phyloP scores from a whole-genome alignment of 345 rosid genomes.

The Eutrema yunnanense region DNA sequence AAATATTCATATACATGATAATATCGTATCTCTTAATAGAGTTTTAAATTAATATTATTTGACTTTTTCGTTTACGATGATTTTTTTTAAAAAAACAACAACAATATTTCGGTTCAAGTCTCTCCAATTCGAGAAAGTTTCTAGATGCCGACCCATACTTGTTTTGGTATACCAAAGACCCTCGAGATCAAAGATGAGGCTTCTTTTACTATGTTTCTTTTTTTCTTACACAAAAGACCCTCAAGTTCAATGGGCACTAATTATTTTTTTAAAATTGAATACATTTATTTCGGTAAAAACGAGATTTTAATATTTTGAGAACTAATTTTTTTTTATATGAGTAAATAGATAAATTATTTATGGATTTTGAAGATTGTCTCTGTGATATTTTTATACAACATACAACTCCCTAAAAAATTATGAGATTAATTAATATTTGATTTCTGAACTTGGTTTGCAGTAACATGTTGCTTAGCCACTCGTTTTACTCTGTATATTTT shows the following conservation, averaged over 20 bases:
- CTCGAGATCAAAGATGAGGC: background rate
- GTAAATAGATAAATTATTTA: background rate
- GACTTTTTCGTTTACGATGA: constrained; percentile 4
- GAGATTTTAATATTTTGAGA: background rate
- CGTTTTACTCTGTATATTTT: background rate
- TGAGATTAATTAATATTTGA: background rate
- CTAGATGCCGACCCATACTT: background rate
- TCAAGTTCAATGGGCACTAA: background rate
- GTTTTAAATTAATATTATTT: constrained; percentile 17
- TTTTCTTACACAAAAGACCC: background rate
- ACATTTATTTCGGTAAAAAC: background rate
- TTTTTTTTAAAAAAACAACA: background rate
- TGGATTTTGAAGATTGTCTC: background rate
- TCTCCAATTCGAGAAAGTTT: constrained; percentile 11
- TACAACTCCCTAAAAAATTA: background rate
- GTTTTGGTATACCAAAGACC: background rate
- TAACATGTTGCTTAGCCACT: constrained; percentile 26
- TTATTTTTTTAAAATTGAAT: too few relatives aligned
- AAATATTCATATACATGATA: too few relatives aligned
- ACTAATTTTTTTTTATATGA: background rate
- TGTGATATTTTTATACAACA: background rate
- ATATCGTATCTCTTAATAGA: too few relatives aligned
- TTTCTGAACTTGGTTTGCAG: constrained; percentile 10
- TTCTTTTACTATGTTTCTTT: background rate
- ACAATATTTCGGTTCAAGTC: constrained; percentile 2